phyloP scores from a whole-genome alignment of 139 green algal genomes.

The Microglena sp. region DNA sequence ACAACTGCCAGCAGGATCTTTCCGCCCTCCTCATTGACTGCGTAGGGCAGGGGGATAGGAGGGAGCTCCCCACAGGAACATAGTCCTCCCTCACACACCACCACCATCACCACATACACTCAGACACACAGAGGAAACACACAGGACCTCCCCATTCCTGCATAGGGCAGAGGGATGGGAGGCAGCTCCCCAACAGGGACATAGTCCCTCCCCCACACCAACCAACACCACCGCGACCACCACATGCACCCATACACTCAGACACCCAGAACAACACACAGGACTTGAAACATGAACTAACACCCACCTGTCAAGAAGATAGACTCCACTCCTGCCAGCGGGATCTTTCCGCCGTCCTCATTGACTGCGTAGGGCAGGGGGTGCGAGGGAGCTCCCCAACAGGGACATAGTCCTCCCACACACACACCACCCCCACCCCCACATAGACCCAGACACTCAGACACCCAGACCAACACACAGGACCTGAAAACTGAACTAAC shows the following conservation, averaged over 20 bases:
- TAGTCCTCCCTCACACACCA: constrained; percentile 34
- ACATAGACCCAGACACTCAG: no score
- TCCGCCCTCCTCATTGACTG: constrained; percentile 28
- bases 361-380: constrained; percentile 24
- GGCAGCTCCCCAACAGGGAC: constrained; percentile 26
- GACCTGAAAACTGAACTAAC: no score
- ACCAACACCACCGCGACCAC: no score
- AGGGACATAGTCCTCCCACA: constrained; percentile 30
- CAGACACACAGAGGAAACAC: no score
- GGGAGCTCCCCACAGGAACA: constrained; percentile 26
- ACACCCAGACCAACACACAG: no score
- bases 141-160: constrained; percentile 23
- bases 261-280: no score
- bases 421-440: no score
- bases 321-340: constrained; percentile 33
- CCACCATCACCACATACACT: no score
- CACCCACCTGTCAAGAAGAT: constrained; percentile 49
- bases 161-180: constrained; percentile 27
- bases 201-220: constrained; percentile 33
- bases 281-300: not conserved
- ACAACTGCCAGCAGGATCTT: constrained; percentile 30
- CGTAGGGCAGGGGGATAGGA: constrained; percentile 27
- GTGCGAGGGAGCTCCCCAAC: constrained; percentile 21
- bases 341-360: constrained; percentile 35
- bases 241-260: no score